Base-by-base conservation (phyloP, 2,329 filamentous ascomycete genomes). In the Neophaeococcomyces mojaviensis region DNA sequence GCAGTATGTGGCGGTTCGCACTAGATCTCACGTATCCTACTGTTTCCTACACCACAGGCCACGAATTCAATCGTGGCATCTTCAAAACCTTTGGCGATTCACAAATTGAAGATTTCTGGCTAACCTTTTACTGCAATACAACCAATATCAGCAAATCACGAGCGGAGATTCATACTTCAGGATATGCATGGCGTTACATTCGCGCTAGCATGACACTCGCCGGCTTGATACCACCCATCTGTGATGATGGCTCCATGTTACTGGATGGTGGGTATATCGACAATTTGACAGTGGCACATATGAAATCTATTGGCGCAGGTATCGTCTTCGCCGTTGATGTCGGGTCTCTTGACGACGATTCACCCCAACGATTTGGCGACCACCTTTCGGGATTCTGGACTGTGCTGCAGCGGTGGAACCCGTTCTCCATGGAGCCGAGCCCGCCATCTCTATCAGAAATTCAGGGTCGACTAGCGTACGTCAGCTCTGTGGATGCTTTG, bases 61-160 rank as follows among this genome's bases (percentile, higher is more conserved):
- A 98, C 61, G 92, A 98, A 60, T 98, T 98, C 76, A 98, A 98
- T 59, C 86, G 92, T 5, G 92, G 92, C 33, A 96, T 98, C 54
- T 98, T 96, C 78, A 98, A 98, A 66, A 88, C 90, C 0, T 96
- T 98, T 63, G 92, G 89, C 12, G 88, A 96, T 59, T 86, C 87
- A 8, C 92, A 97, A 62, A 97, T 98, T 48, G 92, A 98, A 67
- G 92, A 98, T 64, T 98, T 97, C 60, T 98, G 92, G 92, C 77
- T 98, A 9, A 88, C 95, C 56, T 98, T 88, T 64, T 98, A 98
- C 69, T 98, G 94, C 76, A 98, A 98, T 67, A 97, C 92, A 0
- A 98, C 94, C 31, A 98, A 97, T 65, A 97, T 98, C 67, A 94
- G 86, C 69, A 94, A 94, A 65, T 92, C 86, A 50, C 79, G 90